These are phyloP conservation scores for Erigeron canadensis DNA, from an alignment of 129 eudicot genomes.

Conservation along the genomic window DNA sequence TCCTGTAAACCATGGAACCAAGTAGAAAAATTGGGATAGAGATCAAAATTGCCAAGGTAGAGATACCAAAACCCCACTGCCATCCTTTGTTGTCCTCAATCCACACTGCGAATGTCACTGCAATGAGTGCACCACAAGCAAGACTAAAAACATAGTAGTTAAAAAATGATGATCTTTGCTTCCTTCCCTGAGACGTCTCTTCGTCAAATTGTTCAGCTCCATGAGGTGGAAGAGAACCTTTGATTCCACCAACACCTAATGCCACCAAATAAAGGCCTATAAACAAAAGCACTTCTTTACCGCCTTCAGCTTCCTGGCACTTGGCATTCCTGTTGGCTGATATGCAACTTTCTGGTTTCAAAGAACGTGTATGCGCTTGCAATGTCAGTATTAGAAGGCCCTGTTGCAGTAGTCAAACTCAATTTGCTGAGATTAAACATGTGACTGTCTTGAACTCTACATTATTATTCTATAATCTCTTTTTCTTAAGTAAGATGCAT, in stretches of 20 bases:
- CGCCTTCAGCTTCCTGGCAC: slow-evolving; percentile 51
- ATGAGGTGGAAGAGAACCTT: slow-evolving; percentile 92
- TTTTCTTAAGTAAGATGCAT: neutral
- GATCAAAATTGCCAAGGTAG: slow-evolving; percentile 58
- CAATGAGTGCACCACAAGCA: slow-evolving; percentile 82
- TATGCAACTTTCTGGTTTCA: slow-evolving; percentile 52
- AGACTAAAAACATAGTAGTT: slow-evolving; percentile 83
- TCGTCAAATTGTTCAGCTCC: slow-evolving; percentile 95
- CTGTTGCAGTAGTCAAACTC: slow-evolving; percentile 37
- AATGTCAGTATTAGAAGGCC: slow-evolving; percentile 70
- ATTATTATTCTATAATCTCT: slow-evolving; percentile 5
- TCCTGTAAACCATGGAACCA: slow-evolving; percentile 74
- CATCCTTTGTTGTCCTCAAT: slow-evolving; percentile 82
- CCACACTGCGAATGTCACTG: slow-evolving; percentile 90
- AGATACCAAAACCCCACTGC: slow-evolving; percentile 90
- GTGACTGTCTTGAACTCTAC: neutral
- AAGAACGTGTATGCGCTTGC: slow-evolving; percentile 58
- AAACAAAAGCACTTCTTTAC: slow-evolving; percentile 53
- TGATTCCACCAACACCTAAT: slow-evolving; percentile 86
- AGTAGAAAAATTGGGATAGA: slow-evolving; percentile 78
- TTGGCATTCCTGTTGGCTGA: slow-evolving; percentile 50
- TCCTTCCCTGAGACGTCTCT: slow-evolving; percentile 58
- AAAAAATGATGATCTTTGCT: slow-evolving; percentile 75
- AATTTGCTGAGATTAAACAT: neutral
- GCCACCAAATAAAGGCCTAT: slow-evolving; percentile 85